Base-by-base conservation (phyloP, 352 stramenopile genomes). In the Globisporangium acanthophoron region DNA sequence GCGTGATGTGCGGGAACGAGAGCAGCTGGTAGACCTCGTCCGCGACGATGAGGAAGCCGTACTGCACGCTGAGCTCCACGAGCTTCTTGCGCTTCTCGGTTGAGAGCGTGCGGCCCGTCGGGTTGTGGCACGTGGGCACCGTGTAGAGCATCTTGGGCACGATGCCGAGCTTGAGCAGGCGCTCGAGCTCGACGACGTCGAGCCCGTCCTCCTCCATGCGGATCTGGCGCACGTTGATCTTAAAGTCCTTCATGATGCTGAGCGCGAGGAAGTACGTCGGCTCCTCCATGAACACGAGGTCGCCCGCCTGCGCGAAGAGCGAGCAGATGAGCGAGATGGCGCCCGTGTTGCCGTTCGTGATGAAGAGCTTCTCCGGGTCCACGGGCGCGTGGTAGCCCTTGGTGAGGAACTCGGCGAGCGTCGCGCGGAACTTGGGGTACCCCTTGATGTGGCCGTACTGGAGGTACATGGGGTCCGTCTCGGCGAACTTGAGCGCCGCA, bases 11-110 rank as follows among this genome's bases (percentile, higher is more conserved):
- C 49, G 88, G 80, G 74, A 96, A 98, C 63, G 94, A 96, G 47
- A 98, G 73, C 51, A 98, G 73, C 72, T 98, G 90, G 81, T 98
- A 98, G 29, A 98, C 92, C 69, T 98, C 94, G 65, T 98, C 92
- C 20, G 88, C 86, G 31, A 97, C 73, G 55, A 98, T 76, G 31
- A 97, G 65, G 65, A 98, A 96, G 69, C 78, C 76, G 74, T 97
- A 95, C 66, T 92, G 67, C 33, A 90, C 74, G 51, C 84, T 91
- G 63, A 98, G 87, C 52, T 82, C 73, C 13, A 94, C 89, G 49
- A 98, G 73, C 63, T 85, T 86, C 64, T 85, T 79, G 62, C 91
- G 77, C 73, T 97, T 94, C 48, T 84, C 77, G 2, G 80, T 61
- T 41, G 84, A 89, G 52, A 98, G 77, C 21, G 89, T 96, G 56